These are phyloP conservation scores for Ascochyta koolunga DNA, from an alignment of 2,329 filamentous ascomycete genomes.

Conservation along the genomic window DNA sequence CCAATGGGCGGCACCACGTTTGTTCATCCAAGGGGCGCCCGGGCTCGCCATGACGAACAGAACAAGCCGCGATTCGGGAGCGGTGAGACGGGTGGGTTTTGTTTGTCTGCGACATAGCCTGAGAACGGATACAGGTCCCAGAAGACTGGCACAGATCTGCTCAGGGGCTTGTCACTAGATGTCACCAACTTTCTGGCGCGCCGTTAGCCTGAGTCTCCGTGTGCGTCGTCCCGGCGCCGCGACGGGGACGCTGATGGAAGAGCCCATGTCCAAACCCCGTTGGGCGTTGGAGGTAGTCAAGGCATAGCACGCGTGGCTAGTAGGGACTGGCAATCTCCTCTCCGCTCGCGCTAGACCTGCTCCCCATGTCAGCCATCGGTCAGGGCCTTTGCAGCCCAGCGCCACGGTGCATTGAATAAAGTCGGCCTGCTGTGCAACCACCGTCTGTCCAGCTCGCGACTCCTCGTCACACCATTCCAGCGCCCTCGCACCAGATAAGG, in stretches of 20 bases:
- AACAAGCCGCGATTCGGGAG: constrained; percentile 18
- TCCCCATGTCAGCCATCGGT: constrained; percentile 23
- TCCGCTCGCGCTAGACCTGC: constrained; percentile 30
- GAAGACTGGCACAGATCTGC: constrained; percentile 37
- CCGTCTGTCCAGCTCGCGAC: constrained; percentile 17
- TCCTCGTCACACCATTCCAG: constrained; percentile 20
- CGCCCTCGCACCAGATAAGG: constrained; percentile 26
- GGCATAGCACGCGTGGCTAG: constrained; percentile 13
- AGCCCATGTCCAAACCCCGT: constrained; percentile 29
- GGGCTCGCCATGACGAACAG: constrained; percentile 14
- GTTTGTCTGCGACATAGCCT: constrained; percentile 17
- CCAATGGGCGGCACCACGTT: constrained; percentile 32
- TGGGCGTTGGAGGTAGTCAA: constrained; percentile 17
- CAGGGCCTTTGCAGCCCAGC: constrained; percentile 34
- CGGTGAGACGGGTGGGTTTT: constrained; percentile 27
- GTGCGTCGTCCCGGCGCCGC: constrained; percentile 43
- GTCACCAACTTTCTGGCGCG: constrained; percentile 28
- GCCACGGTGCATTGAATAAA: constrained; percentile 38
- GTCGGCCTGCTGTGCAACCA: constrained; percentile 25
- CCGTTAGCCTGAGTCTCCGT: constrained; percentile 37
- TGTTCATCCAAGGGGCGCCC: constrained; percentile 11
- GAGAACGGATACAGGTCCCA: constrained; percentile 24
- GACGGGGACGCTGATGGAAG: constrained; percentile 25
- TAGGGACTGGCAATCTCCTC: constrained; percentile 22
- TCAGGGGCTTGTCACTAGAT: constrained; percentile 32